phyloP scores from a whole-genome alignment of 108 stramenopile genomes.

The Cyclotella atomus region DNA sequence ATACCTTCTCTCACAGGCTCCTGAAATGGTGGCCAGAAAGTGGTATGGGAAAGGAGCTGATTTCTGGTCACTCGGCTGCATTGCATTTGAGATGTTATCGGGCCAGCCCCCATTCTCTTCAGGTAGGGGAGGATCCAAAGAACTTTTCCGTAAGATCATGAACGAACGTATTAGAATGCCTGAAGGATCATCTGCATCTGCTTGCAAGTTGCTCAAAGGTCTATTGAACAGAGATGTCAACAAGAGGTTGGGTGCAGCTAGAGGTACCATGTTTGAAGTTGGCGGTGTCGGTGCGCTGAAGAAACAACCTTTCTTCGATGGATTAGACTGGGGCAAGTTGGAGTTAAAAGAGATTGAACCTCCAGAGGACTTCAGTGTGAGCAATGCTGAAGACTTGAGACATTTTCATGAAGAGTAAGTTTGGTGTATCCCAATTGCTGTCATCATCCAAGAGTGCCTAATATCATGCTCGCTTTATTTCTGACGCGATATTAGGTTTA shows the following conservation, averaged over 20 bases:
- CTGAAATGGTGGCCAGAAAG: constrained; percentile 94
- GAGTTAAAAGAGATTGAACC: constrained; percentile 77
- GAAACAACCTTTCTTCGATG: constrained; percentile 82
- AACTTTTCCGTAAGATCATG: constrained; percentile 96
- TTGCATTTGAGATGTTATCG: constrained; percentile 96
- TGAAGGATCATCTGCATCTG: constrained; percentile 72
- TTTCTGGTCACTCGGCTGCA: constrained; percentile 96
- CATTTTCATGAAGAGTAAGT: constrained; percentile 89
- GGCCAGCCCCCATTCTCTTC: constrained; percentile 95
- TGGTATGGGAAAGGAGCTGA: constrained; percentile 98
- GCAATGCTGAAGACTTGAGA: constrained; percentile 75
- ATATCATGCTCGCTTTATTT: no score
- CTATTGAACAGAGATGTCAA: constrained; percentile 90
- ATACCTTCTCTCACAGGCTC: no score
- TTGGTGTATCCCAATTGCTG: no score
- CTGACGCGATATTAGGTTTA: constrained; percentile 46
- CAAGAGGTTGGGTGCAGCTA: constrained; percentile 89
- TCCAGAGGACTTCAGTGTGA: constrained; percentile 71
- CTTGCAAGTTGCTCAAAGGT: constrained; percentile 90
- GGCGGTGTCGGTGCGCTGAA: constrained; percentile 97
- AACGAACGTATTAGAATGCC: constrained; percentile 93
- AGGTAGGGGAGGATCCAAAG: constrained; percentile 75
- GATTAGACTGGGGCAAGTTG: constrained; percentile 92
- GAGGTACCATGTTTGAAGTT: constrained; percentile 95
- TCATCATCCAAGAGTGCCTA: no score